Conservation (phyloP, 805 yeast genomes). For the Saccharomycopsis schoenii region DNA sequence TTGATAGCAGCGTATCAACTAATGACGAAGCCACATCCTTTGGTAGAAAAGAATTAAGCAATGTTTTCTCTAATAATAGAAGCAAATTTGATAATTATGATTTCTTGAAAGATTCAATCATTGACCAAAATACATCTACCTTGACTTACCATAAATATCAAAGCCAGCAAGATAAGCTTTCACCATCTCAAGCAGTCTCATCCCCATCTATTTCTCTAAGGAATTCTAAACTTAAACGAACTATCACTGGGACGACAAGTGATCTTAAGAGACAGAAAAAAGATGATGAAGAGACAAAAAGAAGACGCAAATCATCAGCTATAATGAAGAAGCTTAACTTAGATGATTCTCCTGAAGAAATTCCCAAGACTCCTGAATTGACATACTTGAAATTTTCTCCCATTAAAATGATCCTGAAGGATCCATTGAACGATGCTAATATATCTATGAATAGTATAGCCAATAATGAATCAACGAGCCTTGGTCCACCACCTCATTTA, state of each 20-base stretch:
- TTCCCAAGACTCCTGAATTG: slow-evolving; percentile 18
- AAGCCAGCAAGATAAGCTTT: not conserved
- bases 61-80: slow-evolving; percentile 3
- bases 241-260: not conserved
- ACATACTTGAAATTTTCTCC: slow-evolving; percentile 18
- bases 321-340: slow-evolving; percentile 13
- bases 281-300: not conserved
- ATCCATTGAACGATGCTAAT: not conserved
- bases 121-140: slow-evolving; percentile 16
- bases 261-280: not conserved
- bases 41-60: slow-evolving; percentile 8
- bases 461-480: slow-evolving; percentile 1
- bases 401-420: slow-evolving; percentile 3
- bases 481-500: not conserved
- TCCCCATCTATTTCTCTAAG: not conserved
- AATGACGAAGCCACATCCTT: slow-evolving; percentile 7
- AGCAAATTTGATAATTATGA: slow-evolving; percentile 1
- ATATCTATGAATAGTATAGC: not conserved
- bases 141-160: slow-evolving; percentile 1
- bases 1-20: not conserved
- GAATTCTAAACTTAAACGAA: slow-evolving; percentile 7
- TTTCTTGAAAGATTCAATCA: slow-evolving; percentile 13
- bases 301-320: slow-evolving; percentile 5
- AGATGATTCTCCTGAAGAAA: slow-evolving; percentile 18
- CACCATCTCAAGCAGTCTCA: not conserved